Evolutionary conservation across 345 rosid genomes (phyloP).

Genomic region (Boechera stricta): DNA sequence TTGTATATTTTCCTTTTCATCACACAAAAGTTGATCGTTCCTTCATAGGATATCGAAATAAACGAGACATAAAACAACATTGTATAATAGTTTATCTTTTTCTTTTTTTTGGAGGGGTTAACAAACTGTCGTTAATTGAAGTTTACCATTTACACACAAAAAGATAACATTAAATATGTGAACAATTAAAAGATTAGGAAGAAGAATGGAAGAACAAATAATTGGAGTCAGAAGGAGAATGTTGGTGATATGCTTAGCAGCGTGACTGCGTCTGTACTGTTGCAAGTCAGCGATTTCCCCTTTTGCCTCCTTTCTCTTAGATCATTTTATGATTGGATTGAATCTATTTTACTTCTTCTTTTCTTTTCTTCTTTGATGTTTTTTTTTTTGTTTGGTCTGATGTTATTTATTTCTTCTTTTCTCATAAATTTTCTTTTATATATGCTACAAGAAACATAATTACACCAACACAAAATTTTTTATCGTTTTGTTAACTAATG

Average conservation of each 20-base stretch:
- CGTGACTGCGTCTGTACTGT: conserved; percentile 35
- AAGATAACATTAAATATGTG: neutral
- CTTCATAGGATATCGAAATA: neutral
- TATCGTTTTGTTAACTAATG: neutral
- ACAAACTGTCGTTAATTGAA: neutral
- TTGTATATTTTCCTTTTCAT: neutral
- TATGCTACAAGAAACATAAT: neutral
- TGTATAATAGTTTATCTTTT: neutral
- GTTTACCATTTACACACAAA: neutral
- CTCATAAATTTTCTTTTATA: neutral
- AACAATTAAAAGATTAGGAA: neutral
- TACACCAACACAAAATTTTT: neutral
- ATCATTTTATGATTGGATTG: conserved; percentile 35
- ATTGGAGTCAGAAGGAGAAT: conserved; percentile 42
- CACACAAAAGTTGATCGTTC: neutral
- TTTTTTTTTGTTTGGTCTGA: neutral
- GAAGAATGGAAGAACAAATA: conserved; percentile 6
- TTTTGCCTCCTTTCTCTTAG: conserved; percentile 30
- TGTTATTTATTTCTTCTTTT: conserved; percentile 8
- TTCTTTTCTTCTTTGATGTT: neutral
- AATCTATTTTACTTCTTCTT: conserved; percentile 7
- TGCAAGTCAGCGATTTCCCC: conserved; percentile 38
- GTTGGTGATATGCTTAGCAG: conserved; percentile 41
- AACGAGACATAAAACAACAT: neutral
- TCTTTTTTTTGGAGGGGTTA: too few relatives aligned